Base-by-base conservation (phyloP, 306 rosid genomes). In the Prunus salicina region DNA sequence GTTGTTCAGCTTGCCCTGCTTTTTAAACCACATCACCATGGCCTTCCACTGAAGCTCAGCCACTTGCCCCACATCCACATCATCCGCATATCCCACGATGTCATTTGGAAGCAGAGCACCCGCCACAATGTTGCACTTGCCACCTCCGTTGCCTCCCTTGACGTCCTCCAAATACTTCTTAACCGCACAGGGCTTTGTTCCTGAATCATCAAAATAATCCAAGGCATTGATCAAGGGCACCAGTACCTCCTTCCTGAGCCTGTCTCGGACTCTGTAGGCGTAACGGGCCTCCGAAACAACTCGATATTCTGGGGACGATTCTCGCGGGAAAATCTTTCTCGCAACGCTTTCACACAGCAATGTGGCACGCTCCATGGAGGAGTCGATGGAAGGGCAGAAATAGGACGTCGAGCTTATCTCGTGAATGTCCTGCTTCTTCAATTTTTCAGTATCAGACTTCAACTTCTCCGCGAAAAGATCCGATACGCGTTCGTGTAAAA, bases 21-120 rank as follows among this genome's bases (percentile, higher is more conserved):
- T 76, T 12, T 46, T 32, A 5, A 32, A 85, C 90, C 8, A 82
- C 80, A 5, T 32, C 61, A 90, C 87, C 82, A 87, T 85, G 73
- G 90, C 84, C 72, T 79, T 82, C 91, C 96, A 88, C 30, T 88
- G 96, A 30, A 88, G 79, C 79, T 87, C 88, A 2, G 91, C 89
- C 7, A 85, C 91, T 52, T 72, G 64, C 1, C 82, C 84, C 2
- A 75, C 90, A 62, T 57, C 87, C 3, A 0, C 71, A 8, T 76
- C 60, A 1, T 28, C 18, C 19, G 82, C 38, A 5, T 83, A 84
- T 4, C 0, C 20, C 3, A 86, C 43, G 47, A 88, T 86, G 77
- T 90, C 78, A 22, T 86, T 89, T 0, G 89, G 92, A 67, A 86
- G 91, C 78, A 90, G 74, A 4, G 96, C 96, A 5, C 89, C 88